phyloP scores from a whole-genome alignment of 148 eudicot species.

The Diospyros kaki region DNA sequence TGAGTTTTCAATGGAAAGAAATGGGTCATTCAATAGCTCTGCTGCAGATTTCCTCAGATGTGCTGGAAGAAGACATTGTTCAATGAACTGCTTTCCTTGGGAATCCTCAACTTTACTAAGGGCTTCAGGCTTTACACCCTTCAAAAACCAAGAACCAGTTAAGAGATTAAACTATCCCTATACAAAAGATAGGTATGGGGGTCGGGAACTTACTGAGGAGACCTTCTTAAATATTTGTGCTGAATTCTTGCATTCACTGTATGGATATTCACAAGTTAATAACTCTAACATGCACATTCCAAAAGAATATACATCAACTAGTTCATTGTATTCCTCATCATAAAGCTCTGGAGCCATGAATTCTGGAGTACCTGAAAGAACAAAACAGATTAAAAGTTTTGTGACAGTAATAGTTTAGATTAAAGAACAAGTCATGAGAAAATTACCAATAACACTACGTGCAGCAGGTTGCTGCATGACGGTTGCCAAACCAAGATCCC shows the following conservation, averaged over 20 bases:
- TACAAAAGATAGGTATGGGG: background rate
- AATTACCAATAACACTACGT: conserved; percentile 66
- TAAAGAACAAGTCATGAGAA: background rate
- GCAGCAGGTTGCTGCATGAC: conserved; percentile 62
- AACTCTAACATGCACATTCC: conserved; percentile 92
- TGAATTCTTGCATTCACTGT: conserved; percentile 63
- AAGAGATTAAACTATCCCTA: background rate
- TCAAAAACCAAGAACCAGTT: background rate
- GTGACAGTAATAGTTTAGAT: background rate
- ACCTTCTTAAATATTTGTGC: conserved; percentile 83
- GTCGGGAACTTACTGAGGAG: conserved; percentile 47
- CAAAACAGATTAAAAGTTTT: background rate
- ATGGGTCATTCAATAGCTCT: conserved; percentile 51
- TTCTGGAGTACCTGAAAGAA: conserved; percentile 72
- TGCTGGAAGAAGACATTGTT: conserved; percentile 44
- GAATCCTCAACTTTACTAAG: conserved; percentile 38
- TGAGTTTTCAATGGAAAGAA: conserved; percentile 31
- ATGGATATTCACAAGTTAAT: conserved; percentile 78
- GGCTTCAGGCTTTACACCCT: conserved; percentile 66
- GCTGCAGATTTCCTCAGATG: conserved; percentile 43
- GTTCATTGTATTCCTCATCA: conserved; percentile 77
- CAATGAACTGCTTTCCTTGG: conserved; percentile 45
- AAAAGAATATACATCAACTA: conserved; percentile 82
- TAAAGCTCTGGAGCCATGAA: conserved; percentile 98
- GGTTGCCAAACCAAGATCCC: conserved; percentile 84